Conservation (phyloP, 805 yeast genomes). For the Lipomyces lipofer region DNA sequence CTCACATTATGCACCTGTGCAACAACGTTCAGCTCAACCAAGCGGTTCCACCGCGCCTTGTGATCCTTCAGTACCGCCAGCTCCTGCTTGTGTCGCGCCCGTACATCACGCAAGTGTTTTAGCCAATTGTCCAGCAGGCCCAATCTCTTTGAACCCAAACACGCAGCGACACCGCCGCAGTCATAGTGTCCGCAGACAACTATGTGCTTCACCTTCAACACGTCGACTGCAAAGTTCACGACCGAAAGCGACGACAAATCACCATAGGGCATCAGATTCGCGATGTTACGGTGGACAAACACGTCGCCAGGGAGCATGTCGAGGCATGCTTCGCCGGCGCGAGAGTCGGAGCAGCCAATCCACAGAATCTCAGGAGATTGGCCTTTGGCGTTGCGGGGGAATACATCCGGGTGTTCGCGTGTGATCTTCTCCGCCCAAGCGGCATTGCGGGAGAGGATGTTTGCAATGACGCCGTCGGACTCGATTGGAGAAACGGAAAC, state of each 20-base stretch:
- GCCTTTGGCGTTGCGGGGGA: constrained; percentile 70
- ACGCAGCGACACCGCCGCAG: constrained; percentile 91
- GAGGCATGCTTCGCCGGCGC: constrained; percentile 77
- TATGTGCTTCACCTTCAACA: constrained; percentile 74
- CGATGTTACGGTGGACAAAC: constrained; percentile 85
- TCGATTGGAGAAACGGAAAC: too few species aligned
- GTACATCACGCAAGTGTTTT: constrained; percentile 61
- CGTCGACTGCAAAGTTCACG: constrained; percentile 84
- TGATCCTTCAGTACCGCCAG: constrained; percentile 54
- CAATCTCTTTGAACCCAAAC: constrained; percentile 60
- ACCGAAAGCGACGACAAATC: constrained; percentile 78
- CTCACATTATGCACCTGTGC: constrained; percentile 67
- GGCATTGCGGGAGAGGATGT: constrained; percentile 44
- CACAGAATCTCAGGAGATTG: constrained; percentile 92
- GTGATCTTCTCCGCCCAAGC: constrained; percentile 51
- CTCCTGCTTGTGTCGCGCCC: constrained; percentile 57
- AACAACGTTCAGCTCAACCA: constrained; percentile 75
- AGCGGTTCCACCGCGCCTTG: constrained; percentile 55
- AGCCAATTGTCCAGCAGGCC: constrained; percentile 76
- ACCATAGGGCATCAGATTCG: constrained; percentile 66
- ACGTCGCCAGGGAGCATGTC: constrained; percentile 88
- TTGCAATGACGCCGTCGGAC: constrained; percentile 11
- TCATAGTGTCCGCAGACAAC: constrained; percentile 92
- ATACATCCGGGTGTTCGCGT: constrained; percentile 55
- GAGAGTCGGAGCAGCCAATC: constrained; percentile 93